Evolutionary conservation across 129 eudicot species (phyloP).

Genomic region (Artemisia annua): DNA sequence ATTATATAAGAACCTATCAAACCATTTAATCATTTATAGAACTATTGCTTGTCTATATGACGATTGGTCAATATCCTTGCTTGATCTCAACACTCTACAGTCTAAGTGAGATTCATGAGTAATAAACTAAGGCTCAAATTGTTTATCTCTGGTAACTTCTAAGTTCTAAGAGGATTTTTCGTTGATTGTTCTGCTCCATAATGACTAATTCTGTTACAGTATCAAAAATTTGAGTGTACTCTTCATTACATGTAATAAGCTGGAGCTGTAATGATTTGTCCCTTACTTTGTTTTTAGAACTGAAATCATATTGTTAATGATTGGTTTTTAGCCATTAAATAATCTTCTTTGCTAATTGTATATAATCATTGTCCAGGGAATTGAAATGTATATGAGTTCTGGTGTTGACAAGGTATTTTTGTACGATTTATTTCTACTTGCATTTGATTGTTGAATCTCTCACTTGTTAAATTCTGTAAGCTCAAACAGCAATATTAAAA

Average conservation of each 20-base stretch:
- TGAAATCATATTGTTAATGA: not conserved
- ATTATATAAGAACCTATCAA: too few relatives aligned
- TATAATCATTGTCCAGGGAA: conserved; percentile 58
- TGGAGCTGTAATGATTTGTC: not conserved
- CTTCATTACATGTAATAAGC: not conserved
- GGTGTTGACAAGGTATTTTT: conserved; percentile 70
- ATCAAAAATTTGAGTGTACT: not conserved
- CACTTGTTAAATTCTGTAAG: not conserved
- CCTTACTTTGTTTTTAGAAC: not conserved
- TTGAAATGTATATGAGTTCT: conserved; percentile 81
- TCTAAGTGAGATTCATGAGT: not conserved
- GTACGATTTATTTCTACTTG: not conserved
- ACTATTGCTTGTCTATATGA: too few relatives aligned
- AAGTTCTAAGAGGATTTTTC: not conserved
- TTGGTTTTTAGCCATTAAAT: not conserved
- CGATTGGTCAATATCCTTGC: too few relatives aligned
- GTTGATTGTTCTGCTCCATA: not conserved
- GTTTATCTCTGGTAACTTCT: not conserved
- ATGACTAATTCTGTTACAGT: not conserved
- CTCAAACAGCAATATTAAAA: not conserved
- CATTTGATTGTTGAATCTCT: conserved; percentile 3
- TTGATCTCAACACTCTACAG: not conserved
- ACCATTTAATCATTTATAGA: too few relatives aligned
- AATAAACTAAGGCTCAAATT: not conserved
- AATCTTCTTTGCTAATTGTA: conserved; percentile 25